phyloP scores from a whole-genome alignment of 2,329 filamentous ascomycete genomes.

The Penicillium sp. region DNA sequence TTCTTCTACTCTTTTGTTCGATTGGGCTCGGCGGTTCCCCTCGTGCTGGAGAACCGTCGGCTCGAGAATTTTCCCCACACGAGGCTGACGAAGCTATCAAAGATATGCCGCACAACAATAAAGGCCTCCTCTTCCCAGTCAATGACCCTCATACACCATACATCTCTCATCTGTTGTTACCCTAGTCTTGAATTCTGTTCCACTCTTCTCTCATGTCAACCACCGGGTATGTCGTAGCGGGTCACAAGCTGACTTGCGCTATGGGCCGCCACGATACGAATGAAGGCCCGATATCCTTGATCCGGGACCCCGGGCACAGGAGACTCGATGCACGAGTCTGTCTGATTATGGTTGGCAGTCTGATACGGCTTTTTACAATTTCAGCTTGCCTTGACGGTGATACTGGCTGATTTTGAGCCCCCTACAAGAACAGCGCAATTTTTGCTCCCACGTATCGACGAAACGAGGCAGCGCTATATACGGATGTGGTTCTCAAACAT shows the following conservation, averaged over 20 bases:
- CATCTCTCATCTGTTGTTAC: background rate
- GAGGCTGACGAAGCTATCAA: background rate
- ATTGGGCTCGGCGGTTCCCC: background rate
- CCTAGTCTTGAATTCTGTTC: background rate
- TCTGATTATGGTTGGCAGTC: no score
- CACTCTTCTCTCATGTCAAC: background rate
- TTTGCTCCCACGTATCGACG: background rate
- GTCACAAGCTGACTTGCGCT: background rate
- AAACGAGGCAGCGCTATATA: slow-evolving; percentile 1
- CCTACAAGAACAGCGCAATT: no score
- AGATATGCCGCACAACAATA: background rate
- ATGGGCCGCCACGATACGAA: background rate
- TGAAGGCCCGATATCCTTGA: background rate
- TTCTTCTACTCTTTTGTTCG: background rate
- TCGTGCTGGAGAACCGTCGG: background rate
- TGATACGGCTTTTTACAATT: background rate
- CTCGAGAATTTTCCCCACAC: background rate
- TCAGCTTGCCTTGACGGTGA: background rate
- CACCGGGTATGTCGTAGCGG: background rate
- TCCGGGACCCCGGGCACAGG: background rate
- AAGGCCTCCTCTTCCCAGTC: background rate
- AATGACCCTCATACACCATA: background rate
- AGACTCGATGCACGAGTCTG: background rate
- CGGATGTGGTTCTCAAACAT: background rate
- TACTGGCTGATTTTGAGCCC: background rate